phyloP scores from a whole-genome alignment of 1,284 basidiomycete genomes.

The Xerocomus amazonicus region DNA sequence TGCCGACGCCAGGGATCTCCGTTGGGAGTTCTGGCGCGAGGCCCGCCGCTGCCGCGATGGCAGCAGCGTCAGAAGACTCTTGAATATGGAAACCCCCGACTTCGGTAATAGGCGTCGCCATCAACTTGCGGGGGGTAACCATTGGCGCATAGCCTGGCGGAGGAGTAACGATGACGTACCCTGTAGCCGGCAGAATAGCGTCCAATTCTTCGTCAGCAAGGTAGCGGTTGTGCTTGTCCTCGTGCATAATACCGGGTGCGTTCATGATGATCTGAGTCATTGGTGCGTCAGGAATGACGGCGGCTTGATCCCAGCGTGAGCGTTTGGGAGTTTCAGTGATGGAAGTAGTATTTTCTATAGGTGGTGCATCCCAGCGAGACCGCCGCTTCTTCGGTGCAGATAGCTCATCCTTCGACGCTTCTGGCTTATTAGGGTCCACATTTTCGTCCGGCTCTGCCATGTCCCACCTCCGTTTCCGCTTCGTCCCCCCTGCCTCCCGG shows the following conservation, averaged over 20 bases:
- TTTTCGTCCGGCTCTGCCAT: slow-evolving; percentile 64
- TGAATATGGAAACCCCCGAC: slow-evolving; percentile 93
- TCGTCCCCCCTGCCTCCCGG: slow-evolving; percentile 45
- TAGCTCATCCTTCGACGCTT: slow-evolving; percentile 55
- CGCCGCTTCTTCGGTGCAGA: slow-evolving; percentile 85
- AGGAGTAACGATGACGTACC: slow-evolving; percentile 90
- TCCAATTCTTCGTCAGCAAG: slow-evolving; percentile 96
- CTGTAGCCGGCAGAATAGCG: slow-evolving; percentile 79
- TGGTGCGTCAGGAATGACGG: slow-evolving; percentile 53
- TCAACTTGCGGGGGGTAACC: slow-evolving; percentile 76
- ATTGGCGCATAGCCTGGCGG: slow-evolving; percentile 91
- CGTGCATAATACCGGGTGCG: slow-evolving; percentile 74
- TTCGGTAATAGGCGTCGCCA: slow-evolving; percentile 69
- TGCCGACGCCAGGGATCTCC: slow-evolving; percentile 97
- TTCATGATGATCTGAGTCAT: slow-evolving; percentile 83
- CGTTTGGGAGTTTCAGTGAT: slow-evolving; percentile 67
- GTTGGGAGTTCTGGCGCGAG: slow-evolving; percentile 96
- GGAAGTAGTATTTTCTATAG: slow-evolving; percentile 53
- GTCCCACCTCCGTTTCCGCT: slow-evolving; percentile 89
- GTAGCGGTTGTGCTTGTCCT: slow-evolving; percentile 93
- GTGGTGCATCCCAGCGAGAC: slow-evolving; percentile 92
- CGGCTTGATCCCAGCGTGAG: slow-evolving; percentile 96
- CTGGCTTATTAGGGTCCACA: slow-evolving; percentile 54
- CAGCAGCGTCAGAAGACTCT: slow-evolving; percentile 87
- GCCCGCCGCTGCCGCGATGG: slow-evolving; percentile 82